Evolutionary conservation across 1,284 basidiomycete genomes (phyloP).

Genomic region (Coriolopsis trogii): DNA sequence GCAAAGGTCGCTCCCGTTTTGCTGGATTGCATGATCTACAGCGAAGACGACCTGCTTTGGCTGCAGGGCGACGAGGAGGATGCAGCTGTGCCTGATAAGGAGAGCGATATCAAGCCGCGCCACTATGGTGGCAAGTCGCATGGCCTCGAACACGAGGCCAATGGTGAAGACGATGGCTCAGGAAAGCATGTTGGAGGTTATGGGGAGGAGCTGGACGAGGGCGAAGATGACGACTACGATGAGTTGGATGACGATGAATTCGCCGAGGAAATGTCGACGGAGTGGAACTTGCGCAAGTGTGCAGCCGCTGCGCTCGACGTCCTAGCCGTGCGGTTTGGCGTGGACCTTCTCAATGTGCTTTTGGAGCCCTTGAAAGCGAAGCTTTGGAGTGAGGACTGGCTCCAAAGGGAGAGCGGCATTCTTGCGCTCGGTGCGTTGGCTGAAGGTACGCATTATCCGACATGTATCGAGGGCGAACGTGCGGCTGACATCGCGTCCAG

Average conservation of each 20-base stretch:
- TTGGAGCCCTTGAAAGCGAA: conserved; percentile 92
- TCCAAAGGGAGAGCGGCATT: conserved; percentile 94
- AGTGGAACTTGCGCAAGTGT: conserved; percentile 99
- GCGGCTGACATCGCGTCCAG: conserved; percentile 46
- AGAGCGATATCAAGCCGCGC: conserved; percentile 94
- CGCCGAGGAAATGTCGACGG: conserved; percentile 95
- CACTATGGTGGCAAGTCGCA: conserved; percentile 89
- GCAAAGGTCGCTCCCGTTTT: conserved; percentile 91
- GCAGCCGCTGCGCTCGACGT: conserved; percentile 98
- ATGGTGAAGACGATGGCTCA: conserved; percentile 49
- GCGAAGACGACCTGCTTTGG: conserved; percentile 95
- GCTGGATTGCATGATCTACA: conserved; percentile 96
- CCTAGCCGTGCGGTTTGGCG: conserved; percentile 89
- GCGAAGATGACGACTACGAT: conserved; percentile 83
- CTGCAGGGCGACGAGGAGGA: conserved; percentile 93
- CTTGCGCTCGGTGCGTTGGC: conserved; percentile 97
- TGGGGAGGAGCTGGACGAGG: conserved; percentile 72
- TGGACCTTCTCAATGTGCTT: conserved; percentile 86
- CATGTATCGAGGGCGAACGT: conserved; percentile 7
- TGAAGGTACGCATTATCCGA: conserved; percentile 66
- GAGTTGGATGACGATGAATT: conserved; percentile 90
- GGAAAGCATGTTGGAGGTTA: conserved; percentile 64
- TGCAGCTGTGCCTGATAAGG: conserved; percentile 89
- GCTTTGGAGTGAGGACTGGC: conserved; percentile 93
- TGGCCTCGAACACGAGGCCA: conserved; percentile 74